Base-by-base conservation (phyloP, 108 stramenopile species). In the Skeletonema potamos region DNA sequence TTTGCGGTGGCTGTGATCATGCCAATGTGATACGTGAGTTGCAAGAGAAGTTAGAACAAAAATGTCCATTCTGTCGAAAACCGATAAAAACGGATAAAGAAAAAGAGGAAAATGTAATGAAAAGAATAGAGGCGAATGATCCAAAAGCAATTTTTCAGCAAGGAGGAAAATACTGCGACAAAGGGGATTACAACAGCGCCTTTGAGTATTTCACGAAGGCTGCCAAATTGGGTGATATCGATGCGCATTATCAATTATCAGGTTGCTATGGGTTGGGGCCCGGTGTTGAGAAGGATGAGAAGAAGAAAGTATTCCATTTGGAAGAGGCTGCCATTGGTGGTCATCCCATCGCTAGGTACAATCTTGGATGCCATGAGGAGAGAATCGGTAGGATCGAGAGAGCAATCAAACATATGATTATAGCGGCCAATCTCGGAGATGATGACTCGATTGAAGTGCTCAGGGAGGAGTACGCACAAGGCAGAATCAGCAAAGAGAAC, bases 81-180 rank as follows among this genome's bases (percentile, higher is more conserved):
- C 27, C 57, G 0, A 33, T 28, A 0, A 2, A 26, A 3, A 6
- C 57, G 0, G 4, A 0, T 5, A 28, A 59, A 59, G 29, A 32
- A 58, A 1, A 3, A 17, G 8, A 10, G 2, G 18, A 36, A 29
- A 1, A 0, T 1, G 15, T 18, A n/a, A 59, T 59, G 58, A 59
- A 59, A 59, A 59, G 28, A 59, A 8, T 59, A 0, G 17, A 59
- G 36, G 58, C 58, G 10, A 59, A 59, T 59, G 58, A 59, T 59
- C 58, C 58, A 17, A 6, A 1, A 17, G 58, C 58, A 0, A 32
- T 32, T 27, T 1, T 0, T 28, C 29, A 18, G n/a, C 1, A 6
- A 4, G 58, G 58, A 17, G 4, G 0, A 0, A 17, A 36, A 0
- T 8, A 11, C 17, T 59, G 15, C 9, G 27, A 59, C 1, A 22